These are phyloP conservation scores for Penicillium malachiteum DNA, from an alignment of 495 filamentous ascomycete species.

Conservation along the genomic window DNA sequence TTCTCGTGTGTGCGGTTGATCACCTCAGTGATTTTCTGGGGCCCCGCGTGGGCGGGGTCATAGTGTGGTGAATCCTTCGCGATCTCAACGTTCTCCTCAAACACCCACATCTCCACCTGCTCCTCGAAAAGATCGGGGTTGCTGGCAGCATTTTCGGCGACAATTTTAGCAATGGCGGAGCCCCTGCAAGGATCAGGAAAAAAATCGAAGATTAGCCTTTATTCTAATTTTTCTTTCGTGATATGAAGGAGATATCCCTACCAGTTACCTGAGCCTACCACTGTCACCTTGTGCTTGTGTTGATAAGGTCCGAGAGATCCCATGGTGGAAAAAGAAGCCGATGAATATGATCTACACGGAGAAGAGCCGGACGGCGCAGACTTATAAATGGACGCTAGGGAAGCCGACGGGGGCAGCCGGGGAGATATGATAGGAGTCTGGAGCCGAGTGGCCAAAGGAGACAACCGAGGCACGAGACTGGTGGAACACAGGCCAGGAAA, in stretches of 20 bases:
- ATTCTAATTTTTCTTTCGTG: background rate
- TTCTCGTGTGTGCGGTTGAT: slow-evolving; percentile 97
- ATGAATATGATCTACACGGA: slow-evolving; percentile 24
- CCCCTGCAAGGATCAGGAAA: slow-evolving; percentile 59
- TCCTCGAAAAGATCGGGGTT: slow-evolving; percentile 79
- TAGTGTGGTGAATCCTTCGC: slow-evolving; percentile 63
- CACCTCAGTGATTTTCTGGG: slow-evolving; percentile 81
- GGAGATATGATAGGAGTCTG: slow-evolving; percentile 7
- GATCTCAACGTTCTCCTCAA: slow-evolving; percentile 79
- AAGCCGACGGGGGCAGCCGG: slow-evolving; percentile 24
- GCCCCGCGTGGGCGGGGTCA: slow-evolving; percentile 54
- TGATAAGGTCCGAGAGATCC: slow-evolving; percentile 42
- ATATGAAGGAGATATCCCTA: slow-evolving; percentile 36
- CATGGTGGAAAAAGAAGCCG: slow-evolving; percentile 32
- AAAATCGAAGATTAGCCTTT: background rate
- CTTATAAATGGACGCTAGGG: slow-evolving; percentile 20
- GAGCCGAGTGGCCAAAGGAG: slow-evolving; percentile 21
- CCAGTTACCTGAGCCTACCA: slow-evolving; percentile 98
- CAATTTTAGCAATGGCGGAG: slow-evolving; percentile 93
- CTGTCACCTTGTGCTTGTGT: slow-evolving; percentile 88
- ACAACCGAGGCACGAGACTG: slow-evolving; percentile 24
- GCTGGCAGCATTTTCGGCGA: slow-evolving; percentile 83
- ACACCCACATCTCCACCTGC: slow-evolving; percentile 97
- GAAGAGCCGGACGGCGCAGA: slow-evolving; percentile 10
- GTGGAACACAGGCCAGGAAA: slow-evolving; percentile 20